A percentile compares a stretch with the other conserved stretches of the same genome.
These are phyloP conservation scores for Tinospora cordifolia DNA, from an alignment of 164 flowering plant genomes.

Conservation along the genomic window DNA sequence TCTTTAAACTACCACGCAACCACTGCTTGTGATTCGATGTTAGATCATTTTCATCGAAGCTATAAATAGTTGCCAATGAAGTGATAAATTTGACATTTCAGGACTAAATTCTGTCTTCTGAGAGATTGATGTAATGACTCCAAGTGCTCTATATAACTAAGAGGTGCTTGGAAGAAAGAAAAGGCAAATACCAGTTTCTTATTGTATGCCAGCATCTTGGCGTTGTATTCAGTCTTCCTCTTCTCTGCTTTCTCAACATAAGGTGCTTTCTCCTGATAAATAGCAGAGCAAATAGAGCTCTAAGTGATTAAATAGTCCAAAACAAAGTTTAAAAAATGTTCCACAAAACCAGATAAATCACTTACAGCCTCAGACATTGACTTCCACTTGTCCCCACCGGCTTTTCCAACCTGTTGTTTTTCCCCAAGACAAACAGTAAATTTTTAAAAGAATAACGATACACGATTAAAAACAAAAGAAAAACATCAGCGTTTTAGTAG, in stretches of 20 bases:
- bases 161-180: neutral
- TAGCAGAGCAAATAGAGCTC: neutral
- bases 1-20: no score
- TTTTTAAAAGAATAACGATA: no score
- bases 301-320: neutral
- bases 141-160: neutral
- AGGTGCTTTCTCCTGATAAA: slow-evolving; percentile 63
- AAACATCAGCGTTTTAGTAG: no score
- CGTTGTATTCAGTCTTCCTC: slow-evolving; percentile 51
- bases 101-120: neutral
- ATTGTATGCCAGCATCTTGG: slow-evolving; percentile 49
- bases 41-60: no score
- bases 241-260: slow-evolving; percentile 49
- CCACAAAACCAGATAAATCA: neutral
- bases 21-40: no score
- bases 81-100: neutral
- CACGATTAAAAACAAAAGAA: no score
- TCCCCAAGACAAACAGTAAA: no score
- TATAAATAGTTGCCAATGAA: neutral
- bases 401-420: slow-evolving; percentile 43
- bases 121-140: neutral
- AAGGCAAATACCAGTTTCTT: slow-evolving; percentile 29
- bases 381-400: slow-evolving; percentile 81
- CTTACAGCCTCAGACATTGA: slow-evolving; percentile 59
- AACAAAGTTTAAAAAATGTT: no score